These are phyloP conservation scores for Malassezia caprae DNA, from an alignment of 1,284 basidiomycete species.

Conservation along the genomic window DNA sequence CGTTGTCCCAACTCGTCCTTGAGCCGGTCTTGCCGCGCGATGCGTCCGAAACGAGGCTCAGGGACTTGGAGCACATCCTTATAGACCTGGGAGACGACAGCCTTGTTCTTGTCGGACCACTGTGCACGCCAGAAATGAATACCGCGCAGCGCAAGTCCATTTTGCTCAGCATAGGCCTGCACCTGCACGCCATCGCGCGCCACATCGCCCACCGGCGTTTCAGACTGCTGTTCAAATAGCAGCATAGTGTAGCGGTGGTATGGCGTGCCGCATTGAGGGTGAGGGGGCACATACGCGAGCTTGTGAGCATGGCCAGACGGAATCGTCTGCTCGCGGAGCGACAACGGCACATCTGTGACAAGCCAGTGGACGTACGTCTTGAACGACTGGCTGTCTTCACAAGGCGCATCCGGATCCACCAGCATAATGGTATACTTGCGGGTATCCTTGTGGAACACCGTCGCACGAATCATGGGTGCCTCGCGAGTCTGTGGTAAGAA, in stretches of 20 bases:
- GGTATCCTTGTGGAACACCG: constrained; percentile 67
- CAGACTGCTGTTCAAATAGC: constrained; percentile 59
- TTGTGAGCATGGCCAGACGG: constrained; percentile 55
- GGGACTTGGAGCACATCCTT: constrained; percentile 52
- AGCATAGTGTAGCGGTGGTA: constrained; percentile 76
- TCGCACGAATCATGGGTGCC: constrained; percentile 60
- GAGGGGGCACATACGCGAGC: constrained; percentile 69
- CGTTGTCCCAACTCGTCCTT: constrained; percentile 14
- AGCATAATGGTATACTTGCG: constrained; percentile 78
- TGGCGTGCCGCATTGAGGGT: constrained; percentile 70
- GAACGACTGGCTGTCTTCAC: constrained; percentile 59
- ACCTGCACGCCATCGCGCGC: constrained; percentile 57
- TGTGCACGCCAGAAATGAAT: constrained; percentile 72
- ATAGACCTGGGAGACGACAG: constrained; percentile 61
- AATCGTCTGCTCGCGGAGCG: not conserved
- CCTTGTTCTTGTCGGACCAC: constrained; percentile 55
- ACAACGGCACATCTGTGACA: constrained; percentile 55
- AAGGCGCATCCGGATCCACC: constrained; percentile 79
- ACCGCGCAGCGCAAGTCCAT: constrained; percentile 56
- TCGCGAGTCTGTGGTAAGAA: constrained; percentile 54
- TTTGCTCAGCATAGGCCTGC: constrained; percentile 56
- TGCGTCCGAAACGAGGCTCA: constrained; percentile 16
- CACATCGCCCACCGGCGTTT: not conserved
- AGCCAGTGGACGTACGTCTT: constrained; percentile 75
- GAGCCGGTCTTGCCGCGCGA: constrained; percentile 8